phyloP scores from a whole-genome alignment of 345 rosid genomes.

The Garcia nutans region DNA sequence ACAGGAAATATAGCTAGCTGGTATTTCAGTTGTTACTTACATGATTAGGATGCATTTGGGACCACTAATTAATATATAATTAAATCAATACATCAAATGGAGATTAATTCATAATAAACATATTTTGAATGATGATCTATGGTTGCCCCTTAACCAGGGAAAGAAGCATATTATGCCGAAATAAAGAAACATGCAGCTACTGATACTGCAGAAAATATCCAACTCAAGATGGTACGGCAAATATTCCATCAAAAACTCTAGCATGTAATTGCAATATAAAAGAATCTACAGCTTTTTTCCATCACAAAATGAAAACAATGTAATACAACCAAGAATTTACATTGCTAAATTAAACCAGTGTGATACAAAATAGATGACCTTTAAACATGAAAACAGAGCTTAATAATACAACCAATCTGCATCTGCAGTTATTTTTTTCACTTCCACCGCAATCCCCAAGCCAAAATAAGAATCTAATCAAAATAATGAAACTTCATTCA shows the following conservation, averaged over 20 bases:
- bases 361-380: not conserved
- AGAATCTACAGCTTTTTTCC: not conserved
- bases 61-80: no score
- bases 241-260: not conserved
- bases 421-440: conserved; percentile 6
- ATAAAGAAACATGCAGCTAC: not conserved
- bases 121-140: not conserved
- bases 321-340: conserved; percentile 4
- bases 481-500: conserved; percentile 7
- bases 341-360: not conserved
- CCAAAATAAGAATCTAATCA: conserved; percentile 14
- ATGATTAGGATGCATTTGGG: no score
- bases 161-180: not conserved
- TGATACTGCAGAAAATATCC: not conserved
- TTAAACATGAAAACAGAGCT: conserved; percentile 10
- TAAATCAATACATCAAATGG: no score
- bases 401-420: not conserved
- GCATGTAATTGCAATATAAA: not conserved
- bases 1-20: no score
- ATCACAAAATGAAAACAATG: not conserved
- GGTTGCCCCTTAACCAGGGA: not conserved
- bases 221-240: not conserved
- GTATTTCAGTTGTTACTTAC: no score
- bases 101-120: no score
- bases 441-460: not conserved